Evolutionary conservation across 441 rosid species (phyloP), one percentile per base, ranked within the genome.

Genomic region (Gossypium gossypioides): DNA sequence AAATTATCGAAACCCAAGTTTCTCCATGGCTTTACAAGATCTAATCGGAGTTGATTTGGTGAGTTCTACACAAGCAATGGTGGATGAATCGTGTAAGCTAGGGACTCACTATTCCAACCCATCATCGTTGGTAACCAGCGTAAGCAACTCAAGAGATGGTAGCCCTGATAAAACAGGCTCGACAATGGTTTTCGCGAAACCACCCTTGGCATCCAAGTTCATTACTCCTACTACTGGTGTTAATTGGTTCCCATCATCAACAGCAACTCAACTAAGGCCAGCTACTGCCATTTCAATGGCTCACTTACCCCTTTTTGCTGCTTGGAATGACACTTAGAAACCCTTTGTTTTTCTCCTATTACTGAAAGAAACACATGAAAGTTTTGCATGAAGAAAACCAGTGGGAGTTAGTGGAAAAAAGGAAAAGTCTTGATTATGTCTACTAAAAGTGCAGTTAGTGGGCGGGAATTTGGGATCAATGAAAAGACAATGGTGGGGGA

Each of bases 221-320:
- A 29, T 60, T n/a, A 60, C 5, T 60, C 65, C 65, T n/a, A 29
- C 65, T 27, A 15, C 32, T 60, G 65, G 65, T 6, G 65, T 60
- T 60, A 60, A 16, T 19, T 85, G 88, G 89, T 86, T 84, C 69
- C 88, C 84, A 44, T 69, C 64, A 52, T 52, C 95, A 34, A 61
- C 83, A 64, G 65, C 95, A 27, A 40, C 65, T 10, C 62, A 10
- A 59, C 24, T 83, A 19, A 79, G 88, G 85, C 76, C 91, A 40
- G 72, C 81, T 9, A 77, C 86, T 1, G 74, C 87, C 29, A 21
- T 22, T 56, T 71, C 93, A 56, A 74, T 90, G 83, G 72, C 91
- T 63, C 91, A 86, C 75, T 80, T 88, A 70, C 96, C 93, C 4
- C 76, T 90, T 57, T 90, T 90, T 68, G 89, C 93, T 32, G 84